Evolutionary conservation across 192 early-diverging fungal genomes (phyloP).

Genomic region (Kickxella alabastrina): DNA sequence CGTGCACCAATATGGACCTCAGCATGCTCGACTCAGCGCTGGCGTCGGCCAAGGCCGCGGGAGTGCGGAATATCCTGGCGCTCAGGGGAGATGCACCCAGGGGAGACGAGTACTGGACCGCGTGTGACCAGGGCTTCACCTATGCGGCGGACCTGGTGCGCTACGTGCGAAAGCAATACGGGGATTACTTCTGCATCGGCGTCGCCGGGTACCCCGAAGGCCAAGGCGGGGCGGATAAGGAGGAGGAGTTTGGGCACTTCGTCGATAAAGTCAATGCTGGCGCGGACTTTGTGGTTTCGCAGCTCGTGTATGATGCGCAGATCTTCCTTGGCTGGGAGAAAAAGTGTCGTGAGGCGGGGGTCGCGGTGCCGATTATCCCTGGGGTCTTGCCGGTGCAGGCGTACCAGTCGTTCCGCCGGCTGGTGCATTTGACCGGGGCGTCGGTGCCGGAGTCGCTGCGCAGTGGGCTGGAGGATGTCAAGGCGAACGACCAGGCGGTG

Average conservation of each 20-base stretch:
- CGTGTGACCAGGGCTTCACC: conserved; percentile 64
- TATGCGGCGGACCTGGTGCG: conserved; percentile 85
- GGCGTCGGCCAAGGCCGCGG: conserved; percentile 73
- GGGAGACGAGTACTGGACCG: conserved; percentile 74
- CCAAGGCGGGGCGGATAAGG: conserved; percentile 57
- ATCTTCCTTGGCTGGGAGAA: conserved; percentile 77
- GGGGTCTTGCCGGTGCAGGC: conserved; percentile 95
- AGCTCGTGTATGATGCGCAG: conserved; percentile 86
- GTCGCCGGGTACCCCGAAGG: conserved; percentile 93
- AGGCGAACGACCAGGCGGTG: conserved; percentile 92
- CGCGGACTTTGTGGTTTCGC: conserved; percentile 93
- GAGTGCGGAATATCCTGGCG: conserved; percentile 92
- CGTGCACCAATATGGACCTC: conserved; percentile 96
- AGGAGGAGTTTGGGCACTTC: conserved; percentile 71
- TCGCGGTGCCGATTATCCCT: conserved; percentile 72
- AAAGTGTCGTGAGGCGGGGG: conserved; percentile 69
- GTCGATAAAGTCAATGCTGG: conserved; percentile 88
- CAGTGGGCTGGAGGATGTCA: conserved; percentile 81
- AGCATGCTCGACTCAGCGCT: conserved; percentile 83
- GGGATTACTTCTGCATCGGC: conserved; percentile 92
- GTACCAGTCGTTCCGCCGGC: conserved; percentile 84
- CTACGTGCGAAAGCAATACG: conserved; percentile 82
- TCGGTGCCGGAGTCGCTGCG: conserved; percentile 72
- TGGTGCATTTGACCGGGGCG: conserved; percentile 82
- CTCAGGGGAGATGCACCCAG: conserved; percentile 92